Conservation (phyloP, 177 flowering plant genomes). For the Vitis hybrid region DNA sequence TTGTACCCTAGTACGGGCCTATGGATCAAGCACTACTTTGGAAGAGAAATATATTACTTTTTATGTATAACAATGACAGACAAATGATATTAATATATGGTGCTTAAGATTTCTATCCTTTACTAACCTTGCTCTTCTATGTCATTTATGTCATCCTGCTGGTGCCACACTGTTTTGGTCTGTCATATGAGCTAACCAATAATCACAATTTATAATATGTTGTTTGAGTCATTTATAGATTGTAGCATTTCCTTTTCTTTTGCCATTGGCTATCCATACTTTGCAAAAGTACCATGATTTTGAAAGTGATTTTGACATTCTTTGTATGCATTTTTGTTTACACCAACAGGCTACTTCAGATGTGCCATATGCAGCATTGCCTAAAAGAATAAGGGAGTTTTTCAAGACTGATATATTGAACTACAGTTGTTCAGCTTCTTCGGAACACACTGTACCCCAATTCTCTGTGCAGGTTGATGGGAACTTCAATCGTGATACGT, state of each 20-base stretch:
- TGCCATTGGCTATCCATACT: background rate
- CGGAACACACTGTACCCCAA: slow-evolving; percentile 47
- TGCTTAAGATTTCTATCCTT: background rate
- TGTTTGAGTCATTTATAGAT: background rate
- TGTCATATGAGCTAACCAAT: background rate
- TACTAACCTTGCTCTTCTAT: background rate
- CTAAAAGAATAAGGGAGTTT: slow-evolving; percentile 57
- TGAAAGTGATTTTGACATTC: background rate
- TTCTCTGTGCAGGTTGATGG: slow-evolving; percentile 59
- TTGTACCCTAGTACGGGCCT: too few relatives aligned
- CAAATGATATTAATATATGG: background rate
- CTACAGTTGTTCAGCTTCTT: slow-evolving; percentile 18
- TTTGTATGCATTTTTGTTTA: slow-evolving; percentile 7
- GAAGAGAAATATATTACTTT: too few relatives aligned
- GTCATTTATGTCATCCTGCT: background rate
- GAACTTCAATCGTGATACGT: slow-evolving; percentile 49
- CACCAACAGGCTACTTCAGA: slow-evolving; percentile 85
- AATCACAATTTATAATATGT: background rate
- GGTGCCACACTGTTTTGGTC: background rate
- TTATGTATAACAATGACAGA: too few relatives aligned
- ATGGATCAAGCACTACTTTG: too few relatives aligned
- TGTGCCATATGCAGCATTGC: slow-evolving; percentile 53
- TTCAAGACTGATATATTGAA: slow-evolving; percentile 43
- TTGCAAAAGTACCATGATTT: background rate
- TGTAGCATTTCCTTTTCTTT: background rate